phyloP scores from a whole-genome alignment of 108 stramenopile species.

The Epipyxis sp. region DNA sequence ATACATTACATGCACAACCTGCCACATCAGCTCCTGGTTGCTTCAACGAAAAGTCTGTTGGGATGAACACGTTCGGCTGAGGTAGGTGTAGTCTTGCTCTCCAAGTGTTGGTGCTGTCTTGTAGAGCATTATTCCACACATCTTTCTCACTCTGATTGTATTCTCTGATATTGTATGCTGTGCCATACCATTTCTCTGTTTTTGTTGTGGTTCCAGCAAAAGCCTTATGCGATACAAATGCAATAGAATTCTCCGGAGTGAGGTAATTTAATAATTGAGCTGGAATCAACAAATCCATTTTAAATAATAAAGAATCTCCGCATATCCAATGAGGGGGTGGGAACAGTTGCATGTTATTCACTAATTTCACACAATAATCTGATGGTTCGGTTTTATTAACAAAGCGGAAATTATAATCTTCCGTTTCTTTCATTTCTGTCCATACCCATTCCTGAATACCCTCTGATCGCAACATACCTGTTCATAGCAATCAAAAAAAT shows the following conservation, averaged over 20 bases:
- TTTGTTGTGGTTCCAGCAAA: conserved; percentile 42
- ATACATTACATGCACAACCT: not conserved
- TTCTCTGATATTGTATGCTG: conserved; percentile 70
- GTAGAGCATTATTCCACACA: no score
- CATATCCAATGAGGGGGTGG: conserved; percentile 45
- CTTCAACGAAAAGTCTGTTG: conserved; percentile 41
- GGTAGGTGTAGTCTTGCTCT: conserved; percentile 55
- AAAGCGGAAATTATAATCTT: conserved; percentile 64
- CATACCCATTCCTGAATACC: conserved; percentile 66
- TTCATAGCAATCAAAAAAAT: no score
- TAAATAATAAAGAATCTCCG: conserved; percentile 58
- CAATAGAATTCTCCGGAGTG: conserved; percentile 56
- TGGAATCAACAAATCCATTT: conserved; percentile 51
- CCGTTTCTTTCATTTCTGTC: conserved; percentile 58
- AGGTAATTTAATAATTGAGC: conserved; percentile 46
- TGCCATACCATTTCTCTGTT: conserved; percentile 81
- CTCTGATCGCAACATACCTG: conserved; percentile 48
- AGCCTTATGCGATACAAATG: conserved; percentile 51
- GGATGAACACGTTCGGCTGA: conserved; percentile 52
- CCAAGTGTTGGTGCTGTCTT: no score
- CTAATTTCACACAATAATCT: conserved; percentile 60
- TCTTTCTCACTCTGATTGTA: no score
- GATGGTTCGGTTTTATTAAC: conserved; percentile 58
- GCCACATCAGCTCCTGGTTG: not conserved
- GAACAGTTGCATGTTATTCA: conserved; percentile 57